Conservation (phyloP, 2,329 filamentous ascomycete species). For the Aspergillus uvarum region DNA sequence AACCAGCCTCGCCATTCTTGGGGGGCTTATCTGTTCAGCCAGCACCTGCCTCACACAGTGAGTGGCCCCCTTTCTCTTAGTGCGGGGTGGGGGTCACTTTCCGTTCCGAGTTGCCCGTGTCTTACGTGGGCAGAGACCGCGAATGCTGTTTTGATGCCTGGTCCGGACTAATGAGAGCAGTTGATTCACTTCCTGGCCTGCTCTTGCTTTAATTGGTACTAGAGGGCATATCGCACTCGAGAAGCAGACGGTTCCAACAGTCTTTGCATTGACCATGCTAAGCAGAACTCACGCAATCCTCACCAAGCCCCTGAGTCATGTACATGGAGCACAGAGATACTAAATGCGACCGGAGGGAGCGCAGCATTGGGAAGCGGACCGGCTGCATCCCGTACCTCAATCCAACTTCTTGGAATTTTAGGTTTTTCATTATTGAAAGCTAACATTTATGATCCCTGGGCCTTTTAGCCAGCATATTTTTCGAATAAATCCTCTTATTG, state of each 20-base stretch:
- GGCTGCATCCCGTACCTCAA: not conserved
- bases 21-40: not conserved
- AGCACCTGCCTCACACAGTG: not conserved
- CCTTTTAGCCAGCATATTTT: no score
- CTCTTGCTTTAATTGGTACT: not conserved
- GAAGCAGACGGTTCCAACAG: not conserved
- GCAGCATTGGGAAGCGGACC: not conserved
- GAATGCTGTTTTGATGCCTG: not conserved
- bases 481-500: no score
- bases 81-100: constrained; percentile 3
- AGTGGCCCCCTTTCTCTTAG: constrained; percentile 1
- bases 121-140: constrained; percentile 3
- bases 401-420: not conserved
- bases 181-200: not conserved
- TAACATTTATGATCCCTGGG: not conserved
- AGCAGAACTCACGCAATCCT: not conserved
- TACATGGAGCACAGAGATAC: not conserved
- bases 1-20: not conserved
- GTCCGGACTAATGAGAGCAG: not conserved
- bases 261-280: no score
- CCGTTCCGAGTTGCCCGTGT: not conserved
- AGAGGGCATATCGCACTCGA: not conserved
- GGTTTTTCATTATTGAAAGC: not conserved
- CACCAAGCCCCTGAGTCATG: not conserved
- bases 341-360: not conserved